Conservation (phyloP, 345 rosid genomes). For the Arabis alpina region DNA sequence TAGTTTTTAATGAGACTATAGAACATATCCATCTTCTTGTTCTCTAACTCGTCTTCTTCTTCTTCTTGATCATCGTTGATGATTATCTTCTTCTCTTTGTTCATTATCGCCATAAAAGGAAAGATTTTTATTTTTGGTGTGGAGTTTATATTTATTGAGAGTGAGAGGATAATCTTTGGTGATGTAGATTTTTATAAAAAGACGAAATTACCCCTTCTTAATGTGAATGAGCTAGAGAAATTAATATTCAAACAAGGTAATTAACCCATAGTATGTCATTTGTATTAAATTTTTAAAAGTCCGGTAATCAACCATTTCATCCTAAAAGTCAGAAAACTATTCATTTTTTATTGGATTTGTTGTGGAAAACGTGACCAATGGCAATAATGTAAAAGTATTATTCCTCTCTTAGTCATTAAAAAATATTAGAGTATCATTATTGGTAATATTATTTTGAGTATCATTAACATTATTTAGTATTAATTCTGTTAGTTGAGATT, state of each 20-base stretch:
- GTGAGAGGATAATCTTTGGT: not conserved
- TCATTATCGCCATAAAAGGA: slow-evolving; percentile 22
- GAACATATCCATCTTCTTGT: slow-evolving; percentile 44
- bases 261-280: not conserved
- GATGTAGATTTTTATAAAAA: not conserved
- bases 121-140: not conserved
- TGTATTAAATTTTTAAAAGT: not conserved
- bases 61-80: slow-evolving; percentile 30
- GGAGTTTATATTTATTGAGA: slow-evolving; percentile 6
- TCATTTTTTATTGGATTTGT: not conserved
- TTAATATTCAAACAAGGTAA: not conserved
- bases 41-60: slow-evolving; percentile 27
- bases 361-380: slow-evolving; percentile 22
- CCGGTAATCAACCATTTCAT: not conserved
- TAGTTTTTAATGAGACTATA: slow-evolving; percentile 39
- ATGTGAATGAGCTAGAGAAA: not conserved
- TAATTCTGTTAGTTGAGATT: too few relatives aligned
- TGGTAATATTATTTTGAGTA: too few relatives aligned
- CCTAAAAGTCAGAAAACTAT: not conserved
- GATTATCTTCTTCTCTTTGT: slow-evolving; percentile 32
- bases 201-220: slow-evolving; percentile 15
- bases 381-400: not conserved
- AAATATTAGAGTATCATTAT: too few relatives aligned
- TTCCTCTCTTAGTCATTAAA: not conserved
- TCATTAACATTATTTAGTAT: too few relatives aligned